Evolutionary conservation across 257 asterid genomes (phyloP), one percentile per base, ranked within the genome.

Genomic region (Cordia subcordata): DNA sequence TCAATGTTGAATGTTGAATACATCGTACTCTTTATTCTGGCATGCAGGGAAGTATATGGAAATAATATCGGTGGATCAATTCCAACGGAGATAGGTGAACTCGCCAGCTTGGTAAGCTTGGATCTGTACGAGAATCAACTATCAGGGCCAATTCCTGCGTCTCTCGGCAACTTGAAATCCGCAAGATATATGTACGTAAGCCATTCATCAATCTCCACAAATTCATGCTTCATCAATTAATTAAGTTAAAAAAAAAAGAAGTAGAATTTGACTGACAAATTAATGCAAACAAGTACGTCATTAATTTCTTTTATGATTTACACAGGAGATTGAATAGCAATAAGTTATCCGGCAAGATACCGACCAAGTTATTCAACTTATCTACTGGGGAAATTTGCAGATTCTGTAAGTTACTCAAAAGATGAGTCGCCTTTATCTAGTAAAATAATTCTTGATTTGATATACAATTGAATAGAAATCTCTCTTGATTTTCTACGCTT

Each of bases 31-130:
- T 51, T n/a, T 19, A 22, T 42, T 55, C 1, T 16, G 17, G 20
- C 12, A 5, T 39, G 44, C 33, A 68, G 79, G 66, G 54, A 71
- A n/a, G 49, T 74, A 35, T 12, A 13, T 42, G 12, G 0, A 4
- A 74, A 77, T 35, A 55, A 61, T n/a, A 19, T 81, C 0, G 72
- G 62, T 44, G 81, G 84, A 64, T 10, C 10, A 22, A 77, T 81
- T 52, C 87, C 87, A 59, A 23, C 23, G 0, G 52, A 60, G 56
- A 23, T 81, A n/a, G 84, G 84, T 13, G 75, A 81, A 62, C 58
- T 75, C 23, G 72, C 61, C 15, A 64, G 33, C 0, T 55, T 81
- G 23, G 45, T 77, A 9, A 61, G 65, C 32, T 64, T 81, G 61
- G 76, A 66, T 39, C 58, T 81, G 0, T 15, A 44, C 5, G 9